Conservation (phyloP, 192 early-diverging fungal genomes). For the Backusella luteola region DNA sequence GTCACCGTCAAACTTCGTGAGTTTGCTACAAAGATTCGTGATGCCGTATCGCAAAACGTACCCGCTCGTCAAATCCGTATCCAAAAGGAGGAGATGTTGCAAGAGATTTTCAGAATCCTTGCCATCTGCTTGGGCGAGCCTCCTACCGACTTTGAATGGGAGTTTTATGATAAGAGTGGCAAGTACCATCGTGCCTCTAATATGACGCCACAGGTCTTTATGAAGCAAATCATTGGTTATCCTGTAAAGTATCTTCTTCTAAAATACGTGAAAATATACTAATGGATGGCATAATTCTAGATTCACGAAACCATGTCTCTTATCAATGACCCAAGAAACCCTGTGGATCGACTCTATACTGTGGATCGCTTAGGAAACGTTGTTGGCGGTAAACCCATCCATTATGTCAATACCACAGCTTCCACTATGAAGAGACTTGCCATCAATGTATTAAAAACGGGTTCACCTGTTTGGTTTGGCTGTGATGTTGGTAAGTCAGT, state of each 20-base stretch:
- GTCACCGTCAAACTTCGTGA: conserved; percentile 69
- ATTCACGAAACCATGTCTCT: conserved; percentile 62
- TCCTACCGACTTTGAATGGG: conserved; percentile 65
- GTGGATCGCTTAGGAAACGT: conserved; percentile 76
- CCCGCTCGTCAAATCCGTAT: conserved; percentile 38
- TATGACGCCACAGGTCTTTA: conserved; percentile 64
- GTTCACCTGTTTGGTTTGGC: conserved; percentile 77
- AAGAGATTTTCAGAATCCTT: conserved; percentile 68
- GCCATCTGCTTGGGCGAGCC: conserved; percentile 72
- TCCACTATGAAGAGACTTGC: conserved; percentile 59
- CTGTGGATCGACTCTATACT: conserved; percentile 60
- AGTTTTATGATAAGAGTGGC: conserved; percentile 69
- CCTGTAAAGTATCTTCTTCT: conserved; percentile 20
- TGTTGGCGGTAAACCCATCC: conserved; percentile 59
- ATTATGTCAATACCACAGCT: conserved; percentile 64
- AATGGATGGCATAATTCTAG: conserved; percentile 28
- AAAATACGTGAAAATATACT: not conserved
- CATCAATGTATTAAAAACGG: conserved; percentile 53
- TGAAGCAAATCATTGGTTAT: conserved; percentile 58
- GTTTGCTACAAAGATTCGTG: conserved; percentile 59
- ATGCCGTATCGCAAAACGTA: conserved; percentile 37
- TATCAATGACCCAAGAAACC: conserved; percentile 77
- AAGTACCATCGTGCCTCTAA: conserved; percentile 53
- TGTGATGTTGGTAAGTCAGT: conserved; percentile 56
- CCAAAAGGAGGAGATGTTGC: conserved; percentile 57